Percentiles rank a stretch among this genome's conserved stretches.
phyloP scores from a whole-genome alignment of 2,329 filamentous ascomycete genomes.

The Hysterium pulicare region DNA sequence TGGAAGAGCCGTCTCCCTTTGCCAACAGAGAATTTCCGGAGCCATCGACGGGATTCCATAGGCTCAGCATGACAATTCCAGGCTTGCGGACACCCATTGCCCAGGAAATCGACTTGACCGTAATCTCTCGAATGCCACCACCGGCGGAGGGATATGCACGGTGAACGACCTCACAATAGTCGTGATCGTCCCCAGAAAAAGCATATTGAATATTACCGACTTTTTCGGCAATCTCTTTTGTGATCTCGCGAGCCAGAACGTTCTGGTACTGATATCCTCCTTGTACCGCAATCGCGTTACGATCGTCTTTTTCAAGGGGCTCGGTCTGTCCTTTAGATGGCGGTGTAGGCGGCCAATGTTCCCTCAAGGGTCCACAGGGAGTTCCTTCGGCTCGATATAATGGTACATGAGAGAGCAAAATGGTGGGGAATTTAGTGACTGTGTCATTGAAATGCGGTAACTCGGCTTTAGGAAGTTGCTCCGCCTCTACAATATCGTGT shows the following conservation, averaged over 20 bases:
- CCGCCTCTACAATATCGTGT: constrained; percentile 59
- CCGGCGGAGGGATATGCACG: constrained; percentile 60
- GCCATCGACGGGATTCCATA: constrained; percentile 85
- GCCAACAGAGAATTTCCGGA: constrained; percentile 21
- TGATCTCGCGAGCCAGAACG: constrained; percentile 75
- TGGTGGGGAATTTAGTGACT: constrained; percentile 71
- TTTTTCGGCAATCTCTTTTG: constrained; percentile 69
- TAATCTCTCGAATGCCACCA: constrained; percentile 68
- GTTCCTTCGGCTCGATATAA: constrained; percentile 78
- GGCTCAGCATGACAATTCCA: constrained; percentile 80
- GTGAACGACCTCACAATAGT: constrained; percentile 91
- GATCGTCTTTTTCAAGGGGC: constrained; percentile 59
- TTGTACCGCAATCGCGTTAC: constrained; percentile 73
- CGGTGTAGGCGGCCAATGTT: constrained; percentile 72
- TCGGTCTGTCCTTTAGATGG: constrained; percentile 56
- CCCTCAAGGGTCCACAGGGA: constrained; percentile 81
- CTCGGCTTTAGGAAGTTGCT: constrained; percentile 34
- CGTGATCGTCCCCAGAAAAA: constrained; percentile 96
- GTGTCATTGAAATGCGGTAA: constrained; percentile 37
- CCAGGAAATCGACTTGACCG: constrained; percentile 92
- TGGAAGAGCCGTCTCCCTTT: constrained; percentile 46
- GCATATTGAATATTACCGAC: constrained; percentile 80
- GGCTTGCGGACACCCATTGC: constrained; percentile 90
- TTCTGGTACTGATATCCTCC: constrained; percentile 96
- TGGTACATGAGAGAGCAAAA: constrained; percentile 88